A percentile compares a stretch with the other conserved stretches of the same genome.
phyloP scores from a whole-genome alignment of 805 yeast species.

The Candida tallmaniae region DNA sequence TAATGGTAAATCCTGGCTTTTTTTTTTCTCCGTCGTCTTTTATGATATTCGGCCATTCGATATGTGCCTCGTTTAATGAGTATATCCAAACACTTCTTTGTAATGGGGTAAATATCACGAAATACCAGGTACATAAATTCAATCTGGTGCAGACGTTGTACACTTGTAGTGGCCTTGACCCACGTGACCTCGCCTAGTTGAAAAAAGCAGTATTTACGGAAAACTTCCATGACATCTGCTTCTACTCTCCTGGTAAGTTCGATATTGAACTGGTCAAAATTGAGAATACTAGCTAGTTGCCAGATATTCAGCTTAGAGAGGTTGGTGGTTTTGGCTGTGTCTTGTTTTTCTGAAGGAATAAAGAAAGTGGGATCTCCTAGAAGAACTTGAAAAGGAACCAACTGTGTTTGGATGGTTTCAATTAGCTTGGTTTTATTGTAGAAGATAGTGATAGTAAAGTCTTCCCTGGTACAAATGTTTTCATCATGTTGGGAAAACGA shows the following conservation, averaged over 20 bases:
- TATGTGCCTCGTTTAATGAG: slow-evolving; percentile 7
- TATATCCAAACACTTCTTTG: slow-evolving; percentile 1
- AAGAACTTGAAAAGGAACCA: slow-evolving; percentile 2
- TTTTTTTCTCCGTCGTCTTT: slow-evolving; percentile 1
- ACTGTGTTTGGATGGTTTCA: neutral
- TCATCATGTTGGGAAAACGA: too few species aligned
- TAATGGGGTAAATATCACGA: slow-evolving; percentile 6
- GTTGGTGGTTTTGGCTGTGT: neutral
- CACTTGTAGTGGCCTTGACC: slow-evolving; percentile 4
- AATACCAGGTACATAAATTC: slow-evolving; percentile 5
- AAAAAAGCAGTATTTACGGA: slow-evolving; percentile 6
- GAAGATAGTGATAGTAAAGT: slow-evolving; percentile 3
- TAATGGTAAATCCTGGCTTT: too few species aligned
- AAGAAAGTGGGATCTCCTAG: slow-evolving; percentile 2
- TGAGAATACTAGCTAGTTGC: slow-evolving; percentile 6
- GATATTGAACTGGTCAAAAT: slow-evolving; percentile 5
- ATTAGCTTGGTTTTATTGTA: slow-evolving; percentile 3
- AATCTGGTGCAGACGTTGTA: slow-evolving; percentile 3
- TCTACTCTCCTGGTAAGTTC: slow-evolving; percentile 8
- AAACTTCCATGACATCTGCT: slow-evolving; percentile 2
- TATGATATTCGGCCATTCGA: slow-evolving; percentile 3
- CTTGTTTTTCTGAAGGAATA: neutral
- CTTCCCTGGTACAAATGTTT: too few species aligned
- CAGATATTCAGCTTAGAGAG: slow-evolving; percentile 3
- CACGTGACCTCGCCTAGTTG: slow-evolving; percentile 7